These are phyloP conservation scores for Ilex paraguariensis DNA, from an alignment of 305 asterid genomes.

Conservation along the genomic window DNA sequence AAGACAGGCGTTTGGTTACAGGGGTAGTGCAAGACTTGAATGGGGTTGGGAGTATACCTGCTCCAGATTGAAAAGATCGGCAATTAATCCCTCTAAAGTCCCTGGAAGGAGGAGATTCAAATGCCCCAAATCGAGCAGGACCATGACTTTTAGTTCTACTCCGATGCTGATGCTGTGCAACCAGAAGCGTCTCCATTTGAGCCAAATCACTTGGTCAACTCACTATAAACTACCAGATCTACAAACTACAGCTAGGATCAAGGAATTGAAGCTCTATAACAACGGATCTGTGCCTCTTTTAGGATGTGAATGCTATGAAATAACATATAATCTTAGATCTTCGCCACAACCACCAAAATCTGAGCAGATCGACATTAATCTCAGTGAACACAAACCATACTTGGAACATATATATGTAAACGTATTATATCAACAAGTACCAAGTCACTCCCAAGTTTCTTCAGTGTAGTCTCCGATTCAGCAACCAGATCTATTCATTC, in stretches of 20 bases:
- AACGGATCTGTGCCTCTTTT: not conserved
- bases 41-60: slow-evolving; percentile 53
- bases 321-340: slow-evolving; percentile 38
- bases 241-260: not conserved
- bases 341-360: slow-evolving; percentile 72
- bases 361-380: slow-evolving; percentile 40
- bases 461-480: not conserved
- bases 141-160: slow-evolving; percentile 40
- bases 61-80: slow-evolving; percentile 59
- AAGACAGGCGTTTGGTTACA: slow-evolving; percentile 14
- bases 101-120: slow-evolving; percentile 44
- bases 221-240: slow-evolving; percentile 17
- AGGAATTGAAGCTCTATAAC: slow-evolving; percentile 7
- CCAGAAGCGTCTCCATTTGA: slow-evolving; percentile 67
- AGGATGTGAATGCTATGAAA: not conserved
- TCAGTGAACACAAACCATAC: slow-evolving; percentile 27
- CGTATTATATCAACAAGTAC: not conserved
- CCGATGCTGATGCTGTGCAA: slow-evolving; percentile 57
- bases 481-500: not conserved
- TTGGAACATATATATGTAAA: slow-evolving; percentile 30
- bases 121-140: slow-evolving; percentile 31
- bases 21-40: slow-evolving; percentile 28
- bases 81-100: slow-evolving; percentile 57
- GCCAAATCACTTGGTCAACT: slow-evolving; percentile 10
- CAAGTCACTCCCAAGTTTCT: not conserved